These are phyloP conservation scores for Ustilago crameri DNA, from an alignment of 1,284 basidiomycete genomes.

Conservation along the genomic window DNA sequence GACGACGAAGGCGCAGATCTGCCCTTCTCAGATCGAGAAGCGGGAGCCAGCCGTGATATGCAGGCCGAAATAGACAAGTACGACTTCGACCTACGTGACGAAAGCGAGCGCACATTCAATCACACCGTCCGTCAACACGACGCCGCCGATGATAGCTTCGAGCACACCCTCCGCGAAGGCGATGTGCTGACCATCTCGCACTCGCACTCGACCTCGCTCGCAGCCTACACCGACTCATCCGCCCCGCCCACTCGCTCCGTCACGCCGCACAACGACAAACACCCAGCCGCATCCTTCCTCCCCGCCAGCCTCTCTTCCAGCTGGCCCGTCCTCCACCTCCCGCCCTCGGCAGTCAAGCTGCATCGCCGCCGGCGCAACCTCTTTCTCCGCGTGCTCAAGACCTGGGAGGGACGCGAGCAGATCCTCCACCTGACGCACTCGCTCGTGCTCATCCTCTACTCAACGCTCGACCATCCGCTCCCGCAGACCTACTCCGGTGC, in stretches of 20 bases:
- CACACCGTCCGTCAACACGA: neutral
- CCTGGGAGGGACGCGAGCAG: constrained; percentile 42
- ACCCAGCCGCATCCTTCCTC: constrained; percentile 7
- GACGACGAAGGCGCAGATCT: neutral
- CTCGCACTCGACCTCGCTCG: constrained; percentile 30
- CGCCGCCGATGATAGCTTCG: neutral
- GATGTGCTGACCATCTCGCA: constrained; percentile 34
- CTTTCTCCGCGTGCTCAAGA: constrained; percentile 39
- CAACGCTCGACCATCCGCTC: constrained; percentile 26
- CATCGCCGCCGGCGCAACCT: constrained; percentile 25
- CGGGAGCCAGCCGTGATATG: neutral
- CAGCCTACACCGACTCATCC: constrained; percentile 12
- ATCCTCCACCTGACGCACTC: constrained; percentile 40
- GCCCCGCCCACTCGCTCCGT: constrained; percentile 16
- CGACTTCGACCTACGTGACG: constrained; percentile 34
- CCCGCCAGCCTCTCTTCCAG: constrained; percentile 20
- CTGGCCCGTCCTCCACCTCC: constrained; percentile 32
- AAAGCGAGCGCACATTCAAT: constrained; percentile 22
- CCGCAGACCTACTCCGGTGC: constrained; percentile 25
- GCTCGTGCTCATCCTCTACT: constrained; percentile 38
- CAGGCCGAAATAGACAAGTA: constrained; percentile 17
- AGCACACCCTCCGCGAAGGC: constrained; percentile 12
- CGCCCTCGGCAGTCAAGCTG: constrained; percentile 25
- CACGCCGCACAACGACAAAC: neutral
- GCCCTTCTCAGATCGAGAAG: neutral